phyloP scores from a whole-genome alignment of 2,329 filamentous ascomycete species.

The Diaporthe ampelina region DNA sequence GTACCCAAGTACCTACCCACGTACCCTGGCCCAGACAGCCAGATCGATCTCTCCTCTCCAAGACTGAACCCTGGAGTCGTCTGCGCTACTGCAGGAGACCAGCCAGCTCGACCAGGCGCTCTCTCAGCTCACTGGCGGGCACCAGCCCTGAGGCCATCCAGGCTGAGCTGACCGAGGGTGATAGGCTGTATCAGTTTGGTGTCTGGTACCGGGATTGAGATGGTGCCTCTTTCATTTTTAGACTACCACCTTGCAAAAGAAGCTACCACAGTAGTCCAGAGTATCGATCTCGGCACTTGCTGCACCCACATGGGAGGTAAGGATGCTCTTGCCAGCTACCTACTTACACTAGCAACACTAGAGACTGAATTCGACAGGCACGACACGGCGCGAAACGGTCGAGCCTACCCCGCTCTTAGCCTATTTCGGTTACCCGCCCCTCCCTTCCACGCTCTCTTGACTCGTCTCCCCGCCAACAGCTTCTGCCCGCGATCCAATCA shows the following conservation, averaged over 20 bases:
- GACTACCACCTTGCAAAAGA: background rate
- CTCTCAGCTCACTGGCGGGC: constrained; percentile 44
- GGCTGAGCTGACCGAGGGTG: constrained; percentile 38
- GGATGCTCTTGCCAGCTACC: background rate
- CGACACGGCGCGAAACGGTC: background rate
- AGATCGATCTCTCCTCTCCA: constrained; percentile 19
- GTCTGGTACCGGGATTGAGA: background rate
- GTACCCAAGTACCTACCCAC: background rate
- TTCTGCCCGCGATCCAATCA: background rate
- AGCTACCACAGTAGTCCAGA: background rate
- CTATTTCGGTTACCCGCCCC: background rate
- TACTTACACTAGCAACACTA: background rate
- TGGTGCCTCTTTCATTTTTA: background rate
- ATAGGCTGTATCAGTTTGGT: constrained; percentile 15
- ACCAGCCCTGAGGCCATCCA: constrained; percentile 46
- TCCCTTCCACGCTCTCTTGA: background rate
- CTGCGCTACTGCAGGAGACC: constrained; percentile 28
- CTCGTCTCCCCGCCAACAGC: constrained; percentile 29
- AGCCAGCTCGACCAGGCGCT: constrained; percentile 43
- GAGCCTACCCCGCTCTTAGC: constrained; percentile 19
- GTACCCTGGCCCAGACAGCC: background rate
- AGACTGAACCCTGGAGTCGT: constrained; percentile 24
- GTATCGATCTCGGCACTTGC: constrained; percentile 19
- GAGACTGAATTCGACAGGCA: background rate
- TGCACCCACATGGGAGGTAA: constrained; percentile 19